Evolutionary conservation across 139 green algal species (phyloP).

Genomic region (Volvox africanus): DNA sequence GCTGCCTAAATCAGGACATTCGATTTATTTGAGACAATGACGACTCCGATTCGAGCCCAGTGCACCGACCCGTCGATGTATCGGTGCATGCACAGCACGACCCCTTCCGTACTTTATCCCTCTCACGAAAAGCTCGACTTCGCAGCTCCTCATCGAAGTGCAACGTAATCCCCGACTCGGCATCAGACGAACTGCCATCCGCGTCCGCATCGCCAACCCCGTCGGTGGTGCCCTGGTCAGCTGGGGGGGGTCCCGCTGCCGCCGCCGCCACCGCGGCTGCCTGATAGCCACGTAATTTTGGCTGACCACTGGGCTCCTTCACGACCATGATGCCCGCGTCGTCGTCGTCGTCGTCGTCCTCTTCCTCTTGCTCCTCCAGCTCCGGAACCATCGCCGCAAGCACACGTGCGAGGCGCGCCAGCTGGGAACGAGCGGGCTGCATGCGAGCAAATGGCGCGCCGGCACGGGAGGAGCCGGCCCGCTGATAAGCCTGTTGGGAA

Average conservation of each 20-base stretch:
- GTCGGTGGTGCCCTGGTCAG: background rate
- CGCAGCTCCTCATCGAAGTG: background rate
- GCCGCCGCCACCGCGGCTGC: no score
- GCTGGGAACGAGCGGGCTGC: background rate
- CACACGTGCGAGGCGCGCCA: background rate
- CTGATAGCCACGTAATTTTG: no score
- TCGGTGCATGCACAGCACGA: no score
- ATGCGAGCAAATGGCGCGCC: background rate
- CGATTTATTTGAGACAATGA: no score
- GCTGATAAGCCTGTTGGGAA: no score
- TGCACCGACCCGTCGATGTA: no score
- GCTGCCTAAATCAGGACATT: no score
- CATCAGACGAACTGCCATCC: background rate
- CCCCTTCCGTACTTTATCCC: background rate
- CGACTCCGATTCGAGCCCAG: no score
- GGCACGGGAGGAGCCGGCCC: background rate
- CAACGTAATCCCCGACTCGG: background rate
- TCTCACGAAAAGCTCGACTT: background rate
- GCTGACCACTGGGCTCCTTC: no score
- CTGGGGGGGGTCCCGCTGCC: no score
- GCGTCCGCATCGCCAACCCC: background rate
- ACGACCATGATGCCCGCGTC: no score
- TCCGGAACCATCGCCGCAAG: conserved; percentile 4
- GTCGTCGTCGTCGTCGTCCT: background rate
- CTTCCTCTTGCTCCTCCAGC: background rate